Conservation (phyloP, 495 filamentous ascomycete species). For the Neurospora intermedia region DNA sequence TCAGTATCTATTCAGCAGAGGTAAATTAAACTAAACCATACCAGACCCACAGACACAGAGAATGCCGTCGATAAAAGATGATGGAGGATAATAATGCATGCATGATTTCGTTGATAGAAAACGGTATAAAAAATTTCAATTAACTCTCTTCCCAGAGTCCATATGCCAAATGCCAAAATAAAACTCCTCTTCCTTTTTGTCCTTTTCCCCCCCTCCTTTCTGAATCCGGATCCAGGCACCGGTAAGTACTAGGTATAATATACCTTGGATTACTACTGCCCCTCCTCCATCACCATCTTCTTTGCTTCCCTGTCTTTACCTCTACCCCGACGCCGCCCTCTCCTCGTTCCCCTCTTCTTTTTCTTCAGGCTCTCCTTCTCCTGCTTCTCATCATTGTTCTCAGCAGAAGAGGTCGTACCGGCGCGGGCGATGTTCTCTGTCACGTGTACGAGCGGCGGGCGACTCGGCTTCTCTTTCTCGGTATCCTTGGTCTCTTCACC, state of each 20-base stretch:
- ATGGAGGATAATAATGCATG: not conserved
- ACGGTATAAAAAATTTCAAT: not conserved
- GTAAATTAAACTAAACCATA: not conserved
- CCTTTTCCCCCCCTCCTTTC: not conserved
- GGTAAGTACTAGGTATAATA: not conserved
- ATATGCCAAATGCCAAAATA: not conserved
- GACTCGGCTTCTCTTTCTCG: not conserved
- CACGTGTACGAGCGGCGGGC: not conserved
- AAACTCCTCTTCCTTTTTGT: not conserved
- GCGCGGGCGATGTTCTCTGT: not conserved
- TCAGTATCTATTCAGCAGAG: not conserved
- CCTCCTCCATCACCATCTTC: not conserved
- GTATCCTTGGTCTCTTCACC: not conserved
- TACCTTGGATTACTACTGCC: not conserved
- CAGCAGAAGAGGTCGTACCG: too few species aligned
- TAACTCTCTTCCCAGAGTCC: not conserved
- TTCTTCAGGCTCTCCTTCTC: not conserved
- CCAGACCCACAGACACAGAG: not conserved
- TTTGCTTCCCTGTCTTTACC: not conserved
- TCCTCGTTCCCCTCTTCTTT: not conserved
- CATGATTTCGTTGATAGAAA: not conserved
- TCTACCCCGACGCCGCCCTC: not conserved
- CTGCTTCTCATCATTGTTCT: not conserved
- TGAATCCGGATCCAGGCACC: too few species aligned
- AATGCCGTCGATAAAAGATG: not conserved